These are phyloP conservation scores for Bacidia gigantensis DNA, from an alignment of 495 filamentous ascomycete genomes.

Conservation along the genomic window DNA sequence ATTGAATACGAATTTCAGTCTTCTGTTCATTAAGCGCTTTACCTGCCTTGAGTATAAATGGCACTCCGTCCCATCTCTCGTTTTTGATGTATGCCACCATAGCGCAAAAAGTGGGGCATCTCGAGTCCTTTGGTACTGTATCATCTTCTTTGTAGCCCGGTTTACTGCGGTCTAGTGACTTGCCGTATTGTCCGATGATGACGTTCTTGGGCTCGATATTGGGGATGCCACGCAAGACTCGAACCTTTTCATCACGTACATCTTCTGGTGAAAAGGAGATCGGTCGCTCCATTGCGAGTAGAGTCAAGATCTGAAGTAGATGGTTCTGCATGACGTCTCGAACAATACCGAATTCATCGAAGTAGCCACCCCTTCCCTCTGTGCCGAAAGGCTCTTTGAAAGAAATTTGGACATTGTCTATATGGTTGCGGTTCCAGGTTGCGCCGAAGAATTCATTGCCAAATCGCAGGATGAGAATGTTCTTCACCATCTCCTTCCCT, in stretches of 20 bases:
- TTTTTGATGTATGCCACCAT: conserved; percentile 98
- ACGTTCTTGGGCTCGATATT: conserved; percentile 99
- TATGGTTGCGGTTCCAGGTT: conserved; percentile 98
- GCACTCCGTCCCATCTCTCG: conserved; percentile 98
- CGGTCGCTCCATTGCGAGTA: conserved; percentile 96
- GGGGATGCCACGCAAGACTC: conserved; percentile 85
- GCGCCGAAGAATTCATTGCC: conserved; percentile 99
- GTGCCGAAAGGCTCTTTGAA: conserved; percentile 99
- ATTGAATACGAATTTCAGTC: conserved; percentile 98
- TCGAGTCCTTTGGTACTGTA: conserved; percentile 91
- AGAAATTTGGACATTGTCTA: conserved; percentile 94
- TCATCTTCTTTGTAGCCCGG: conserved; percentile 98
- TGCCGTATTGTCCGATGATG: conserved; percentile 98
- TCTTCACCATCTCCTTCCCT: conserved; percentile 99
- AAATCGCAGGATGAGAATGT: conserved; percentile 95
- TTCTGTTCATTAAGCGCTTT: conserved; percentile 99
- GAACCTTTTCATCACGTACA: conserved; percentile 97
- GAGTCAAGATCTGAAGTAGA: conserved; percentile 86
- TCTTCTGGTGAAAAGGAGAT: conserved; percentile 98
- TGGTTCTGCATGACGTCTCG: conserved; percentile 99
- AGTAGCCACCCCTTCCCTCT: conserved; percentile 97
- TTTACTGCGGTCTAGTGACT: conserved; percentile 92
- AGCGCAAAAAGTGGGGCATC: conserved; percentile 96
- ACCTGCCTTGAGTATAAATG: conserved; percentile 98
- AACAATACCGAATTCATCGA: conserved; percentile 99